Evolutionary conservation across 495 filamentous ascomycete genomes (phyloP).

Genomic region (Annulohypoxylon bovei): DNA sequence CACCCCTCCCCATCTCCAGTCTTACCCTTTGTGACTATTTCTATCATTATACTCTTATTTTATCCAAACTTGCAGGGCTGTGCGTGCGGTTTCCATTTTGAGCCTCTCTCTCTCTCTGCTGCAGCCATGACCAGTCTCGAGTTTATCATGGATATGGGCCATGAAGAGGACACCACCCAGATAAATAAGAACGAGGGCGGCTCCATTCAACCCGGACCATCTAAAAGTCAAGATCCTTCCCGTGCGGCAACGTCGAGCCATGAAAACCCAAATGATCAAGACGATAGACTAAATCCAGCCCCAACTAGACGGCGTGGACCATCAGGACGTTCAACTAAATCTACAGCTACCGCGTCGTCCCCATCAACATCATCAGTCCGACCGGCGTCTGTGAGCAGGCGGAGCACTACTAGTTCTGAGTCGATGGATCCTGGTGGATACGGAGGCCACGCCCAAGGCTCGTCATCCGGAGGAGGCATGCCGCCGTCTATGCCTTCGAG

Average conservation of each 20-base stretch:
- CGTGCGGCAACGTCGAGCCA: slow-evolving; percentile 44
- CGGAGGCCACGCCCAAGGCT: slow-evolving; percentile 45
- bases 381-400: slow-evolving; percentile 49
- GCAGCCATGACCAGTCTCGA: slow-evolving; percentile 59
- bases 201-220: slow-evolving; percentile 46
- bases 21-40: slow-evolving; percentile 46
- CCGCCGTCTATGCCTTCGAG: slow-evolving; percentile 48
- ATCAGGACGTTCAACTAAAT: slow-evolving; percentile 42
- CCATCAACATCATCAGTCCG: slow-evolving; percentile 43
- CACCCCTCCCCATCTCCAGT: slow-evolving; percentile 43
- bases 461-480: slow-evolving; percentile 46
- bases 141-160: slow-evolving; percentile 59
- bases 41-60: slow-evolving; percentile 50
- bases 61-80: slow-evolving; percentile 49
- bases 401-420: slow-evolving; percentile 56
- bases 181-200: slow-evolving; percentile 47
- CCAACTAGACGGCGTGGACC: slow-evolving; percentile 42
- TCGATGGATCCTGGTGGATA: slow-evolving; percentile 55
- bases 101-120: slow-evolving; percentile 41
- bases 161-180: slow-evolving; percentile 50
- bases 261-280: slow-evolving; percentile 39
- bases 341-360: slow-evolving; percentile 39
- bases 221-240: slow-evolving; percentile 53
- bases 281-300: slow-evolving; percentile 42
- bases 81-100: slow-evolving; percentile 56